Percentiles rank a stretch among this genome's conserved stretches.
Conservation (phyloP, 805 yeast species). For the Schwanniomyces vanrijiae region DNA sequence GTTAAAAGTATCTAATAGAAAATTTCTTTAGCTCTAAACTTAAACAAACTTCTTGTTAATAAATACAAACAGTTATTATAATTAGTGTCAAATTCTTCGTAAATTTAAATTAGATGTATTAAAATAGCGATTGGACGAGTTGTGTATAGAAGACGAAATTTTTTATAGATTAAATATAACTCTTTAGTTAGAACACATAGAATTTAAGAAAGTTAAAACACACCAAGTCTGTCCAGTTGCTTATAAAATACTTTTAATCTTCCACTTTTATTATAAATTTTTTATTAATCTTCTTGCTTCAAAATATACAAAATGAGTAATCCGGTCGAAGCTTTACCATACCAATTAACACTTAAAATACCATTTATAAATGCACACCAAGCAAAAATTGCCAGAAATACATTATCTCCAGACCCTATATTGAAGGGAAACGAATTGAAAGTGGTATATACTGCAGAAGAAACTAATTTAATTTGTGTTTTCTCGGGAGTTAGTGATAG, state of each 20-base stretch:
- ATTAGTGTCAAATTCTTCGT: no score
- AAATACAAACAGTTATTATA: no score
- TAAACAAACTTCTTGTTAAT: no score
- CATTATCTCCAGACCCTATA: conserved; percentile 79
- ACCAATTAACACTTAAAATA: conserved; percentile 40
- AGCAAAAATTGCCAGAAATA: conserved; percentile 60
- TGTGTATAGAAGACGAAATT: not conserved
- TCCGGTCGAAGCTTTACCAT: conserved; percentile 1
- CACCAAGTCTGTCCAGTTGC: not conserved
- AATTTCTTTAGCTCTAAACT: no score
- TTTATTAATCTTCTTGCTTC: not conserved
- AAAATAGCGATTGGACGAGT: not conserved
- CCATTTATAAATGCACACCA: conserved; percentile 64
- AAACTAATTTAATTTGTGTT: conserved; percentile 37
- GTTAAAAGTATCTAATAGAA: no score
- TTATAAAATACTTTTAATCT: no score
- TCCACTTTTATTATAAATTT: not conserved
- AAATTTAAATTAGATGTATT: no score
- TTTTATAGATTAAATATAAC: not conserved
- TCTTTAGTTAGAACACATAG: not conserved
- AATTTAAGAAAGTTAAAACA: not conserved
- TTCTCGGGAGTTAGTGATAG: conserved; percentile 71
- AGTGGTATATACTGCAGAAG: conserved; percentile 43
- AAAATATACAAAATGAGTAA: not conserved
- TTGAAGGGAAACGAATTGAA: conserved; percentile 65